Base-by-base conservation (phyloP, 148 eudicot genomes). In the Diospyros lotus region DNA sequence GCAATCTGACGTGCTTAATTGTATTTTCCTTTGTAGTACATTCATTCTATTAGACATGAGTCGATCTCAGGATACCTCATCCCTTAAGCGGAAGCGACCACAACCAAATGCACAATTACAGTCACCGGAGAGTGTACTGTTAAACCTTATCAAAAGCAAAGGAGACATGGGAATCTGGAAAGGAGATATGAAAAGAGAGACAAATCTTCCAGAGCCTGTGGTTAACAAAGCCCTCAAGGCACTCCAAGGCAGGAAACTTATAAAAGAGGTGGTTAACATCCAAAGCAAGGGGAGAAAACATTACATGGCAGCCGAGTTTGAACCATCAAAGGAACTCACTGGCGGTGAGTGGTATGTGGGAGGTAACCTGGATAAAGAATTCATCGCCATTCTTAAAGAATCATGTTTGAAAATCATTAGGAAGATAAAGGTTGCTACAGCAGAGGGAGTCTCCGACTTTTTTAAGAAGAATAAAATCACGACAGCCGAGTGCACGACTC, bases 261-360 rank as follows among this genome's bases (percentile, higher is more conserved):
- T 95, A 41, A 95, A 95, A 80, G 91, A 92, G 77, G 96, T 90
- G 2, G 66, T 80, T 12, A 84, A 85, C 59, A 76, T 88, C 68
- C 78, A 86, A 76, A 70, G 70, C 73, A 92, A 86, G 77, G 87
- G 80, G 42, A 89, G 73, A 73, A 87, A 85, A 50, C 89, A 75
- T 60, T 86, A 78, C 68, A 82, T 95, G 86, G 96, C 89, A 14
- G 58, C 13, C 1, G 96, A 95, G 76, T 86, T 89, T 67, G 87
- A 90, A 76, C 91, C 97, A 5, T 86, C 97, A 0, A 80, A 70
- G 52, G 91, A 86, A 64, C 46, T 93, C 13, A 89, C 90, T 2
- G 97, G 99, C 15, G 99, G 96, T 41, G 81, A 70, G 18, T 95
- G 94, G 94, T 92, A 89, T 74, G 77, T 65, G 0, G 89, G 84